Conservation (phyloP, 2,329 filamentous ascomycete species). For the Pseudofabraea citricarpa region DNA sequence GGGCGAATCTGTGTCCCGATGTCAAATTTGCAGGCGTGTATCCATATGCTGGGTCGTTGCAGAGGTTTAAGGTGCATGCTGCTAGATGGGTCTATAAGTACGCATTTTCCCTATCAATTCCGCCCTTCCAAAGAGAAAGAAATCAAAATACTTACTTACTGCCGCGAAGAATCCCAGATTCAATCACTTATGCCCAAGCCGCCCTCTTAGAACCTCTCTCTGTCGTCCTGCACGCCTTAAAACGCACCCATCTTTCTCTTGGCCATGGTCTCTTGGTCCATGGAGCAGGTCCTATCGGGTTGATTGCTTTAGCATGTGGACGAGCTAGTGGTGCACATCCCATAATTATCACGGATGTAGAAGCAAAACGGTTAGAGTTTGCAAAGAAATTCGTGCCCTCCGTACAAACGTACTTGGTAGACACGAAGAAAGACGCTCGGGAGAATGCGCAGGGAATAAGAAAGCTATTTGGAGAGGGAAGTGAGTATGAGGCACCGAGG, state of each 20-base stretch:
- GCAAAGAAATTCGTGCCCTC: slow-evolving; percentile 52
- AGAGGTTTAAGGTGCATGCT: slow-evolving; percentile 56
- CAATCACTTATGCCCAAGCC: slow-evolving; percentile 51
- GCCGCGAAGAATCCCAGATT: slow-evolving; percentile 40
- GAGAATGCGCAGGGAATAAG: slow-evolving; percentile 48
- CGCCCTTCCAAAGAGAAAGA: slow-evolving; percentile 13
- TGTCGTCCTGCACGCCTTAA: slow-evolving; percentile 58
- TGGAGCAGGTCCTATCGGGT: slow-evolving; percentile 60
- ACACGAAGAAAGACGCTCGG: slow-evolving; percentile 37
- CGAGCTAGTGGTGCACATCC: slow-evolving; percentile 59
- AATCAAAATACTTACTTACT: neutral
- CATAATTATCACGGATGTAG: slow-evolving; percentile 59
- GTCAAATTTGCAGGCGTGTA: slow-evolving; percentile 59
- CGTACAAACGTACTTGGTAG: slow-evolving; percentile 49
- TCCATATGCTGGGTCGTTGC: slow-evolving; percentile 55
- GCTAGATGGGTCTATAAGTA: slow-evolving; percentile 50
- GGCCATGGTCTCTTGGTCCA: slow-evolving; percentile 53
- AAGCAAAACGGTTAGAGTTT: slow-evolving; percentile 50
- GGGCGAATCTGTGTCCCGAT: slow-evolving; percentile 60
- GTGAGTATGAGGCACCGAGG: slow-evolving; percentile 52
- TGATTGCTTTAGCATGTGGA: slow-evolving; percentile 52
- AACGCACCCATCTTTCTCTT: slow-evolving; percentile 45
- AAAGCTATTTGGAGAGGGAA: slow-evolving; percentile 37
- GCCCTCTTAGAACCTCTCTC: slow-evolving; percentile 61
- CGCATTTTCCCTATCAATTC: neutral